These are phyloP conservation scores for Yarrowia sp. DNA, from an alignment of 805 yeast genomes.

Conservation along the genomic window DNA sequence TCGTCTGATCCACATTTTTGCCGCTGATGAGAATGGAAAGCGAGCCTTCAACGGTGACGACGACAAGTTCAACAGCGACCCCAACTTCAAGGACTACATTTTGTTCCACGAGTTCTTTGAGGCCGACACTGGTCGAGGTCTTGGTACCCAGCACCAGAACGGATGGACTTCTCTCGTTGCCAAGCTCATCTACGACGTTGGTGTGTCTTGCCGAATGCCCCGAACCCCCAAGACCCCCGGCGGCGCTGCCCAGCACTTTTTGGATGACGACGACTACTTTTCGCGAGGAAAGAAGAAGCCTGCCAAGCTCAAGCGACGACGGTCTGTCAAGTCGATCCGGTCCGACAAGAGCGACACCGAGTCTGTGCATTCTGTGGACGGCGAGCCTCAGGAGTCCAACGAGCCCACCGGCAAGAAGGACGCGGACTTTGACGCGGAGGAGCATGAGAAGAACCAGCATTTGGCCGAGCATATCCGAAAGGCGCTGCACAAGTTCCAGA, in stretches of 20 bases:
- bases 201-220: constrained; percentile 54
- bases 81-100: constrained; percentile 67
- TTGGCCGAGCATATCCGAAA: constrained; percentile 30
- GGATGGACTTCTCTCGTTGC: constrained; percentile 97
- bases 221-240: constrained; percentile 37
- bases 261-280: constrained; percentile 37
- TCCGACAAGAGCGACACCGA: constrained; percentile 12
- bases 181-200: constrained; percentile 83
- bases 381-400: constrained; percentile 5
- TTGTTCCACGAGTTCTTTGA: constrained; percentile 87
- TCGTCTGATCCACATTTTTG: constrained; percentile 74
- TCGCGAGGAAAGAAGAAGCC: constrained; percentile 29
- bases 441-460: constrained; percentile 26
- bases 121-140: constrained; percentile 90
- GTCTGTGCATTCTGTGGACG: constrained; percentile 11
- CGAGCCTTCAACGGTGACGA: constrained; percentile 71
- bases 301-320: constrained; percentile 29
- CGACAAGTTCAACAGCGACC: constrained; percentile 53
- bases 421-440: constrained; percentile 22
- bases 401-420: constrained; percentile 4
- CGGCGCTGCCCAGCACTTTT: constrained; percentile 38
- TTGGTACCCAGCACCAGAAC: constrained; percentile 91
- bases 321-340: constrained; percentile 27
- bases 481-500: constrained; percentile 27
- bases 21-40: constrained; percentile 56